Conservation (phyloP, 768 basidiomycete species). For the Boletus sensibilis region DNA sequence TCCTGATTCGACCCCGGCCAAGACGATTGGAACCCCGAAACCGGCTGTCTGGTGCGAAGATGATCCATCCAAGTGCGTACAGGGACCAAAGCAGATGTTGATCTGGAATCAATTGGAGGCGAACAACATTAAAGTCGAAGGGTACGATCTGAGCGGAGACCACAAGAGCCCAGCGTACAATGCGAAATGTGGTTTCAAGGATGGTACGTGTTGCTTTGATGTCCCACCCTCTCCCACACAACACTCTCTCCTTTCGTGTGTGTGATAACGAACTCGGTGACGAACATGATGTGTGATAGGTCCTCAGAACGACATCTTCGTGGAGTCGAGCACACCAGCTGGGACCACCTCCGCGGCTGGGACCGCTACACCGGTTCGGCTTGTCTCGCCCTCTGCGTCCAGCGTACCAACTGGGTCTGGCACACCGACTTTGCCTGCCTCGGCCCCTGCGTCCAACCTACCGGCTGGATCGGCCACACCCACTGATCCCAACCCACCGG, state of each 20-base stretch:
- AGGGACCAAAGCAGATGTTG: conserved; percentile 10
- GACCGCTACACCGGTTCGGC: background rate
- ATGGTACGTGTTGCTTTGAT: conserved; percentile 5
- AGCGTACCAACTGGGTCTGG: background rate
- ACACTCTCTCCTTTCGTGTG: background rate
- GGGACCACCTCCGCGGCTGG: too few relatives aligned
- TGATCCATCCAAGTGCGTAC: background rate
- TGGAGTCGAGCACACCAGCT: background rate
- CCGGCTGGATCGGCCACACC: too few relatives aligned
- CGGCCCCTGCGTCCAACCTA: background rate
- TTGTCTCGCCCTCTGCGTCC: background rate
- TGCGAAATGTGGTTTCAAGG: conserved; percentile 6
- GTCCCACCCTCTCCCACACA: background rate
- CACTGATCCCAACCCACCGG: background rate
- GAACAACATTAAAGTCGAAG: conserved; percentile 9
- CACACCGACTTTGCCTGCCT: background rate
- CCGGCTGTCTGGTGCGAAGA: conserved; percentile 7
- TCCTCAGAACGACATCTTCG: conserved; percentile 20
- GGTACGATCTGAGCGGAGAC: background rate
- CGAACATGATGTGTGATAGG: conserved; percentile 3
- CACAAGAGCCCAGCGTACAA: conserved; percentile 11
- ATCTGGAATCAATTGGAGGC: background rate
- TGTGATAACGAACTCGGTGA: background rate
- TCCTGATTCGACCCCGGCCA: background rate
- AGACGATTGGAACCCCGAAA: conserved; percentile 1